Evolutionary conservation across 1,139 yeast species (phyloP), one percentile per base, ranked within the genome.

Genomic region (Kazachstania sp.): DNA sequence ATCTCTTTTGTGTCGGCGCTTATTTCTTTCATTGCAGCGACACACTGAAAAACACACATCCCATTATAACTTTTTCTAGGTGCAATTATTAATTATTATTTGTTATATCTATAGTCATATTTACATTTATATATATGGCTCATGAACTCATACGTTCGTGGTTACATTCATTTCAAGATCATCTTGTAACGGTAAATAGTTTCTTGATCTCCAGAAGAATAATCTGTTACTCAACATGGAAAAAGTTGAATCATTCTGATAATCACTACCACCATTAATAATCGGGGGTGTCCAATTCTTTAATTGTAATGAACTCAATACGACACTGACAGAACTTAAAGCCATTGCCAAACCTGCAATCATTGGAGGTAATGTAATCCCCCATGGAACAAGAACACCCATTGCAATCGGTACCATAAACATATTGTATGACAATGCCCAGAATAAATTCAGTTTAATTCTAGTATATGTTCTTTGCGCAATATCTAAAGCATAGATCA

Each of bases 281-380:
- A 16, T n/a, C 3, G 47, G 77, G 8, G 81, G 71, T 34, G 55
- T 73, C 86, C 88, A 83, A 43, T 65, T 65, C 60, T 80, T 83
- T 56, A 94, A 71, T 59, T 79, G 59, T 53, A 94, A 71, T 1
- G 97, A 87, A 54, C 87, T 85, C 40, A 81, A 57, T 11, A 94
- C 92, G 20, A 94, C 98, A 60, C 95, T 84, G 4, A 87, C 83
- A 9, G 95, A 85, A 56, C 95, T 85, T 59, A 86, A 70, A 1
- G 96, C 95, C 98, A 94, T 94, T 1, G 97, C 84, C 1, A 82
- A 83, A 18, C 95, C 95, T 18, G 95, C 95, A 59, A 86, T 79
- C 59, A 94, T 83, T n/a, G 96, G 95, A 48, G 92, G 84, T 55
- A 83, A 66, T 66, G 81, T 78, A 38, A 87, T 66, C 28, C 87